Conservation (phyloP, 1,284 basidiomycete species). For the Microbotryum lychnidis-dioicae region DNA sequence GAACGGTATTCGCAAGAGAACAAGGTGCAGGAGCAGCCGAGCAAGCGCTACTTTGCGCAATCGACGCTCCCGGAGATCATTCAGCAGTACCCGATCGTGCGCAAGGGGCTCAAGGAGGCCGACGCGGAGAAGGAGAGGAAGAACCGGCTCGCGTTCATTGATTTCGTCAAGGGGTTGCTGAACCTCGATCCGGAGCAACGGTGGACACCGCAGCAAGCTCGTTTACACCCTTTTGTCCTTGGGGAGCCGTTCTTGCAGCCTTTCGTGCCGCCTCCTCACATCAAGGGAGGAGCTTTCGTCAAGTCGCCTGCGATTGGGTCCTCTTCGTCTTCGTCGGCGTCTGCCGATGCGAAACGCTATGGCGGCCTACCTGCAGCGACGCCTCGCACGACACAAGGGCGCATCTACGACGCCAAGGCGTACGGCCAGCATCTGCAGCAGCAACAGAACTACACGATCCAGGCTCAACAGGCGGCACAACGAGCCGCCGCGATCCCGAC, state of each 20-base stretch:
- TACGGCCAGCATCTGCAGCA: slow-evolving; percentile 92
- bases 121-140: slow-evolving; percentile 95
- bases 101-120: slow-evolving; percentile 63
- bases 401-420: slow-evolving; percentile 82
- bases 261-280: slow-evolving; percentile 36
- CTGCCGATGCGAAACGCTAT: slow-evolving; percentile 69
- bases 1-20: slow-evolving; percentile 95
- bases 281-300: slow-evolving; percentile 22
- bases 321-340: slow-evolving; percentile 16
- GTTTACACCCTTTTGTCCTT: slow-evolving; percentile 93
- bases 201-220: slow-evolving; percentile 96
- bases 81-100: slow-evolving; percentile 83
- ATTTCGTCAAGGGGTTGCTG: slow-evolving; percentile 91
- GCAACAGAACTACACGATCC: slow-evolving; percentile 86
- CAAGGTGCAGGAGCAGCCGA: slow-evolving; percentile 88
- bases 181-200: slow-evolving; percentile 89
- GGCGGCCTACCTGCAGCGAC: slow-evolving; percentile 72
- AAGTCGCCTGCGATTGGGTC: slow-evolving; percentile 21
- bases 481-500: slow-evolving; percentile 28
- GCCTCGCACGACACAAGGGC: slow-evolving; percentile 59
- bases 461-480: slow-evolving; percentile 42
- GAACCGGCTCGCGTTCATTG: slow-evolving; percentile 87
- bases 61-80: slow-evolving; percentile 90
- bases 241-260: slow-evolving; percentile 54
- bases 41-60: slow-evolving; percentile 97